A percentile compares a stretch with the other conserved stretches of the same genome.
phyloP scores from a whole-genome alignment of 176 grass and related monocot genomes.

The Triticum turgidum region DNA sequence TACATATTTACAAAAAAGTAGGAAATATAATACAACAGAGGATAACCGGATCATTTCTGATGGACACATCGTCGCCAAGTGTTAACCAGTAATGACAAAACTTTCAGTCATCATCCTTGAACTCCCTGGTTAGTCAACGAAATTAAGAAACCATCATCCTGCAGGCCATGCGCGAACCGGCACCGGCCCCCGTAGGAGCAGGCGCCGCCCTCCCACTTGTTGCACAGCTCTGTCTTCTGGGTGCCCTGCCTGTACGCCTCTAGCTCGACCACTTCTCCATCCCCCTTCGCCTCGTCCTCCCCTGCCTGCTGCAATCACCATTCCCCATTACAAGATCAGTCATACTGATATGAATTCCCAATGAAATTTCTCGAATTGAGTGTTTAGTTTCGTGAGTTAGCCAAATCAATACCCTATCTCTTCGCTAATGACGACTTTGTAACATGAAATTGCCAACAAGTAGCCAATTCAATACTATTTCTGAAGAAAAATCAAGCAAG shows the following conservation, averaged over 20 bases:
- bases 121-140: no score
- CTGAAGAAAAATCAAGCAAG: background rate
- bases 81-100: no score
- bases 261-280: constrained; percentile 53
- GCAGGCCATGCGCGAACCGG: constrained; percentile 75
- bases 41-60: no score
- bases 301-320: constrained; percentile 32
- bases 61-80: no score
- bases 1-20: no score
- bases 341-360: background rate
- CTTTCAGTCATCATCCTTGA: no score
- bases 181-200: constrained; percentile 65
- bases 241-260: constrained; percentile 66
- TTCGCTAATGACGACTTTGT: background rate
- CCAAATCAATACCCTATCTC: background rate
- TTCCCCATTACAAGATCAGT: background rate
- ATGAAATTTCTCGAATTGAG: background rate
- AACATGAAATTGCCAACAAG: background rate
- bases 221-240: constrained; percentile 86
- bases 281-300: constrained; percentile 31
- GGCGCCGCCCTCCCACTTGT: constrained; percentile 62
- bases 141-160: constrained; percentile 22
- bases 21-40: no score
- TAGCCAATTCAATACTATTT: background rate
- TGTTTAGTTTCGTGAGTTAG: background rate